Evolutionary conservation across 352 stramenopile species (phyloP), one percentile per base, ranked within the genome.

Genomic region (Globisporangium viniferum): DNA sequence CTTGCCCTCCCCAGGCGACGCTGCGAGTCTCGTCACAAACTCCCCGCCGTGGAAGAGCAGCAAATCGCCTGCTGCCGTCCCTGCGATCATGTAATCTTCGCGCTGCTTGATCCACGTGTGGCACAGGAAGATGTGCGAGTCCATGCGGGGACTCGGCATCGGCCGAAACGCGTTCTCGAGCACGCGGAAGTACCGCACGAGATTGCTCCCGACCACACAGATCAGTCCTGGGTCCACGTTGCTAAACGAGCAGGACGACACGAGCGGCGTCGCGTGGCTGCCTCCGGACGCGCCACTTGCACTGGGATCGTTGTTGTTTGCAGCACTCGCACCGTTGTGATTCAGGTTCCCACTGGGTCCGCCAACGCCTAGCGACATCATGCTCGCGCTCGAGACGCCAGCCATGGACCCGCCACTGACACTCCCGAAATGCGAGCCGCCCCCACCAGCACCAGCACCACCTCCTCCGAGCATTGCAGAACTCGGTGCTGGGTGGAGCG

Each of bases 131-230:
- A 84, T 76, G 46, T 92, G 76, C 24, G 64, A 69, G 12, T 95
- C 82, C 58, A 97, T 80, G 18, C 80, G 81, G 48, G 88, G 83
- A 61, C 78, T 93, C 33, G 92, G 90, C 77, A 97, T 90, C 35
- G 88, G 81, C 5, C 89, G 80, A 51, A 97, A 87, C 18, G 92
- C 73, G 59, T 87, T 93, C 66, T 98, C 93, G 2, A 92, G 75
- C n/a, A 98, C 77, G 35, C 92, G 82, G 48, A 97, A 98, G 74
- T 97, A 98, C 39, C 93, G 87, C 44, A 98, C 81, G 68, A 93
- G 76, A 55, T 84, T 84, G 22, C 78, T 74, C 22, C 92, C 91
- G 0, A 78, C 95, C 36, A 95, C 90, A 65, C 90, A 97, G 51
- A 94, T 82, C 22, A 98, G 78, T 4, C 88, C 91, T 12, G 88